Evolutionary conservation across 768 basidiomycete species (phyloP).

Genomic region (Trametopsis cervina): DNA sequence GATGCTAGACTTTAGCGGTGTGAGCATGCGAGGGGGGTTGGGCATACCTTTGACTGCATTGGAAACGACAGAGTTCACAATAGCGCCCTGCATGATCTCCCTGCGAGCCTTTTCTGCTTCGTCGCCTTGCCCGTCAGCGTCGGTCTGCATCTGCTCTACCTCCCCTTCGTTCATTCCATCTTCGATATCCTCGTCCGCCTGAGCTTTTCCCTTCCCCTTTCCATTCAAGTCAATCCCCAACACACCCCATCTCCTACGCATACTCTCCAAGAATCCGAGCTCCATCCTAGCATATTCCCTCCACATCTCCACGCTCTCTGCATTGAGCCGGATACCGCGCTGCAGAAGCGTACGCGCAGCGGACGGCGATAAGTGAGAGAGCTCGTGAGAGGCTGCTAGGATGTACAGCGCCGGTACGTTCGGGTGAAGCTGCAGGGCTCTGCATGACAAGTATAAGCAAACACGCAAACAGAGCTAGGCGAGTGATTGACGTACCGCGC

Average conservation of each 20-base stretch:
- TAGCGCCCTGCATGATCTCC: conserved; percentile 71
- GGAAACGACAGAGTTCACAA: conserved; percentile 70
- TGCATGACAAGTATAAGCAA: too few relatives aligned
- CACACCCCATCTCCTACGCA: conserved; percentile 73
- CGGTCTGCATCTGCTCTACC: conserved; percentile 18
- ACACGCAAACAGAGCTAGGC: too few relatives aligned
- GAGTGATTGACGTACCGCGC: conserved; percentile 62
- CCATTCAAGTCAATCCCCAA: conserved; percentile 51
- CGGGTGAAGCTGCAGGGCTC: conserved; percentile 86
- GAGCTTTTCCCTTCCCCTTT: conserved; percentile 25
- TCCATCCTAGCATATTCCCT: conserved; percentile 89
- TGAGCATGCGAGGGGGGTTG: conserved; percentile 11
- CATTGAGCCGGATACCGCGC: conserved; percentile 76
- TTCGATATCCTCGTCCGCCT: conserved; percentile 15
- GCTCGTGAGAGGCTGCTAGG: conserved; percentile 77
- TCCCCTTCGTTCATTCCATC: conserved; percentile 14
- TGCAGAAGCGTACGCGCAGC: conserved; percentile 80
- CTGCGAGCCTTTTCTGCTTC: conserved; percentile 50
- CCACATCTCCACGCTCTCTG: conserved; percentile 74
- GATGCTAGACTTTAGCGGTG: not conserved
- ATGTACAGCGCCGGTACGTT: conserved; percentile 73
- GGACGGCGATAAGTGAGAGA: conserved; percentile 65
- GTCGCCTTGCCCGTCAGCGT: conserved; percentile 32
- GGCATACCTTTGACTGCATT: conserved; percentile 66
- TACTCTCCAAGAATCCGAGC: conserved; percentile 73